Conservation (phyloP, 2,329 filamentous ascomycete genomes). For the Beauveria scarabaeidicola region DNA sequence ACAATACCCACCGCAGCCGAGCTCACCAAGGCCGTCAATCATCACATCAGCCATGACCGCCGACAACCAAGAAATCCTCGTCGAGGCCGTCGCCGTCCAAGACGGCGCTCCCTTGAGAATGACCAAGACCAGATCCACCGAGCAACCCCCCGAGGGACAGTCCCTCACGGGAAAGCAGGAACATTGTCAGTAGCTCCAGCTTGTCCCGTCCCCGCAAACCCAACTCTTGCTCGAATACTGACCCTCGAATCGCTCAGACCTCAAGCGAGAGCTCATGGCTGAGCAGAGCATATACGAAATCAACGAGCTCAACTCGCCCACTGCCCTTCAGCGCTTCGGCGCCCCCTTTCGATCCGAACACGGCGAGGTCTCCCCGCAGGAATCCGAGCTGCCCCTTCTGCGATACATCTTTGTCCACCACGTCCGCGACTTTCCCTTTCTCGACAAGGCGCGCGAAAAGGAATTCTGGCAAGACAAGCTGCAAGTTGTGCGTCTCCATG, state of each 20-base stretch:
- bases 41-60: conserved; percentile 19
- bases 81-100: conserved; percentile 15
- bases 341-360: conserved; percentile 89
- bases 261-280: conserved; percentile 90
- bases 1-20: background rate
- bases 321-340: conserved; percentile 87
- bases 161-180: conserved; percentile 90
- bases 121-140: conserved; percentile 16
- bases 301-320: conserved; percentile 85
- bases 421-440: conserved; percentile 94
- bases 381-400: conserved; percentile 88
- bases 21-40: background rate
- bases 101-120: conserved; percentile 8
- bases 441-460: conserved; percentile 94
- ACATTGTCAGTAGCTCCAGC: conserved; percentile 60
- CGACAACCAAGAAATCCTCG: conserved; percentile 19
- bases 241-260: conserved; percentile 46
- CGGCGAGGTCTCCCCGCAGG: conserved; percentile 84
- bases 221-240: background rate
- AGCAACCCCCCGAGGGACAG: conserved; percentile 32
- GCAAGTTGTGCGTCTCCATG: conserved; percentile 61
- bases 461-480: conserved; percentile 99
- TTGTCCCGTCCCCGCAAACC: background rate
- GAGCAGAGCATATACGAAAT: conserved; percentile 89
- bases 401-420: conserved; percentile 97